These are phyloP conservation scores for Dryas alaskensis DNA, from an alignment of 306 rosid species.

Conservation along the genomic window DNA sequence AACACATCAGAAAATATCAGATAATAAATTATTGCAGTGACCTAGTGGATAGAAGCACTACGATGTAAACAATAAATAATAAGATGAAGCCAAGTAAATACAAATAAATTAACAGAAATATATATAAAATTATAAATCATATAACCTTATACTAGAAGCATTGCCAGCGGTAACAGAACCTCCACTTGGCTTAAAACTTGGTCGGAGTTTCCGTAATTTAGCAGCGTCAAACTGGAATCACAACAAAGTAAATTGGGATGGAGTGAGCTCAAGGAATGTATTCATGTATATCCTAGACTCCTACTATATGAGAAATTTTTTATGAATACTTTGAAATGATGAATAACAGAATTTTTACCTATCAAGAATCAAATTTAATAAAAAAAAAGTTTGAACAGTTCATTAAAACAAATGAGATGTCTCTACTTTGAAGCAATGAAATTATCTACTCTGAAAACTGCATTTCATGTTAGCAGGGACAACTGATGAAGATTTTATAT, in stretches of 20 bases:
- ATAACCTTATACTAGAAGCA: conserved; percentile 95
- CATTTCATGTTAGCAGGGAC: background rate
- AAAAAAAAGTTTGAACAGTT: background rate
- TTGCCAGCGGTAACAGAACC: conserved; percentile 98
- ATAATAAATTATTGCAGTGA: conserved; percentile 3
- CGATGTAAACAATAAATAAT: background rate
- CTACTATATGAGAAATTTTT: background rate
- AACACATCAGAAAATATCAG: conserved; percentile 14
- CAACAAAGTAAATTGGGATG: conserved; percentile 22
- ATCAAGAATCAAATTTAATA: background rate
- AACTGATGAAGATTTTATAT: background rate
- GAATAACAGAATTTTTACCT: background rate
- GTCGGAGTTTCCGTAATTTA: conserved; percentile 92
- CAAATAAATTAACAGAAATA: conserved; percentile 3
- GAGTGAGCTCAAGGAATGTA: conserved; percentile 2
- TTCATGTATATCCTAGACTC: background rate
- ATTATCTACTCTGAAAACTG: background rate
- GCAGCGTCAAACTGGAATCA: conserved; percentile 79
- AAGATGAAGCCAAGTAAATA: background rate
- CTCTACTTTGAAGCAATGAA: background rate
- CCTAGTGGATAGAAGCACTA: too few relatives aligned
- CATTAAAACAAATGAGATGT: background rate
- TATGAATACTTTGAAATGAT: background rate
- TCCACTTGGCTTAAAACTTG: conserved; percentile 90
- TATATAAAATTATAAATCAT: background rate